Conservation (phyloP, 495 filamentous ascomycete species). For the Bacidia rubella region DNA sequence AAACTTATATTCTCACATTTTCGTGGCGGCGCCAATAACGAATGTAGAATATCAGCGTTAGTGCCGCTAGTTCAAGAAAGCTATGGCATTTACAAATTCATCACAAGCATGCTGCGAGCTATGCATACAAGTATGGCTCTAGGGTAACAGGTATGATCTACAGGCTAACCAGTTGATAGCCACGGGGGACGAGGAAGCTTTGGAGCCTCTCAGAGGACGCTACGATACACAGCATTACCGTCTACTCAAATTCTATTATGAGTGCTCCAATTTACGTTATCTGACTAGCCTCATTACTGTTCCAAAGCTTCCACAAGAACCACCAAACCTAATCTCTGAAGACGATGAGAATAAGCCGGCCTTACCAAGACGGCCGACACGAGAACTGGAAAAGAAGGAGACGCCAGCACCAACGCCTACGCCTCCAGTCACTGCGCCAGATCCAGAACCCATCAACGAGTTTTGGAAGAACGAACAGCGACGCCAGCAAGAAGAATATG, state of each 20-base stretch:
- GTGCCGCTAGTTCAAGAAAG: slow-evolving; percentile 93
- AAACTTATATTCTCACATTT: slow-evolving; percentile 97
- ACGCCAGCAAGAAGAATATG: slow-evolving; percentile 84
- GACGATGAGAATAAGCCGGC: slow-evolving; percentile 63
- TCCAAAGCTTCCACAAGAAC: slow-evolving; percentile 87
- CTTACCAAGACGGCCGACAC: slow-evolving; percentile 64
- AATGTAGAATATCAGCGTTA: slow-evolving; percentile 87
- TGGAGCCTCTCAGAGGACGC: slow-evolving; percentile 71
- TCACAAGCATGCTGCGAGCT: slow-evolving; percentile 85
- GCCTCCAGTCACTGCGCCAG: slow-evolving; percentile 44
- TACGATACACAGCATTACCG: slow-evolving; percentile 95
- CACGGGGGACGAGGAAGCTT: slow-evolving; percentile 89
- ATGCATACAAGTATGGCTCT: slow-evolving; percentile 78
- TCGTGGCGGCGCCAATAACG: slow-evolving; percentile 77
- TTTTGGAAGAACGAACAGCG: slow-evolving; percentile 93
- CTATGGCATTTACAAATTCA: slow-evolving; percentile 95
- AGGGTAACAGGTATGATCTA: background rate
- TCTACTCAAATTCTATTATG: slow-evolving; percentile 94
- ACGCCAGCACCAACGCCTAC: slow-evolving; percentile 56
- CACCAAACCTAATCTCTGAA: slow-evolving; percentile 74
- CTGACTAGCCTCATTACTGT: slow-evolving; percentile 92
- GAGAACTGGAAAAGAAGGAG: slow-evolving; percentile 45
- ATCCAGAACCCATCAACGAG: slow-evolving; percentile 90
- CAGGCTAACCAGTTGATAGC: slow-evolving; percentile 32
- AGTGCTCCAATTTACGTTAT: slow-evolving; percentile 94